Percentiles rank a stretch among this genome's conserved stretches.
phyloP scores from a whole-genome alignment of 1,139 yeast genomes.

The Pichia sp. region DNA sequence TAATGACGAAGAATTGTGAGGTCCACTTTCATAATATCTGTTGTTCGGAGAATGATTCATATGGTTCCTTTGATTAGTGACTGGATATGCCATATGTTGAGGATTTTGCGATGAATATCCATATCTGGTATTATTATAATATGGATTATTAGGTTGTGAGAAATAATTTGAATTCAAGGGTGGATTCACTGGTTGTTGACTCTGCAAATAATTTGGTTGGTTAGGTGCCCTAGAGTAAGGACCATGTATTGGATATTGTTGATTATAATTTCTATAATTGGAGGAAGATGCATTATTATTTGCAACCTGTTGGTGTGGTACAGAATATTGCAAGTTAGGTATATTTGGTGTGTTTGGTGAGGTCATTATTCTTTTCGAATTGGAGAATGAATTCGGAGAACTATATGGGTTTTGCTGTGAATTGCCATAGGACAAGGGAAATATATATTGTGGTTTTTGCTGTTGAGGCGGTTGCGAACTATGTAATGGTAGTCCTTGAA shows the following conservation, averaged over 20 bases:
- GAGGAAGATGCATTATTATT: background rate
- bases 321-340: background rate
- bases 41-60: background rate
- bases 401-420: no score
- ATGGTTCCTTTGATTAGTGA: no score
- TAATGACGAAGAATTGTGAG: background rate
- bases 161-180: background rate
- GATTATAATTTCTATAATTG: slow-evolving; percentile 2
- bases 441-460: no score
- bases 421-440: no score
- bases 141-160: background rate
- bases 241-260: background rate
- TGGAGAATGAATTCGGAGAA: no score
- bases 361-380: no score
- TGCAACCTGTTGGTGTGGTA: slow-evolving; percentile 1
- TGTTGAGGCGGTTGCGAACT: no score
- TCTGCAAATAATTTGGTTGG: slow-evolving; percentile 1
- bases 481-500: no score
- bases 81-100: slow-evolving; percentile 3
- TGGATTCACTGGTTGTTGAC: background rate
- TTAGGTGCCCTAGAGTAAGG: background rate
- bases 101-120: slow-evolving; percentile 3
- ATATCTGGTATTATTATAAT: slow-evolving; percentile 1
- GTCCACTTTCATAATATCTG: background rate
- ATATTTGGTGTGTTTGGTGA: background rate